Evolutionary conservation across 257 asterid species (phyloP).

Genomic region (Ligustrum vulgare): DNA sequence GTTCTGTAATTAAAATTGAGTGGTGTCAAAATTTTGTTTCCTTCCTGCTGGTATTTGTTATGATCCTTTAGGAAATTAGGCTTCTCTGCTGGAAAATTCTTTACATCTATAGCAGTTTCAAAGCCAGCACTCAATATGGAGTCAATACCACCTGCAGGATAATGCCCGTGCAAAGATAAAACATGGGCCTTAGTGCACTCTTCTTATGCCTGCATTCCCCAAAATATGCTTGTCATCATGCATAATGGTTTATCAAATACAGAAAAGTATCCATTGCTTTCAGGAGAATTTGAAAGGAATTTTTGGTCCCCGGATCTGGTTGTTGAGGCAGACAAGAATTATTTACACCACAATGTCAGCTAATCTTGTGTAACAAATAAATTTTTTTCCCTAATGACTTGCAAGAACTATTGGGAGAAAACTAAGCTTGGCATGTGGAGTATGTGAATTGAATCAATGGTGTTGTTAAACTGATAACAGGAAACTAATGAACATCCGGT

Average conservation of each 20-base stretch:
- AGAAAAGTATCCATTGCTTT: background rate
- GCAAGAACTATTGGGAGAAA: background rate
- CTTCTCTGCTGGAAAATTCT: background rate
- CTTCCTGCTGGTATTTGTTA: background rate
- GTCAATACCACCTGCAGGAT: background rate
- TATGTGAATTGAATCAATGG: background rate
- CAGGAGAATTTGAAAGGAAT: background rate
- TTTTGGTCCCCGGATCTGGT: background rate
- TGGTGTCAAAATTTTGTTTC: conserved; percentile 12
- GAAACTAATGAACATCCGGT: background rate
- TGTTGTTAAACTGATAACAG: background rate
- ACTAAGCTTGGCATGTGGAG: background rate
- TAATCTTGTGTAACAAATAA: background rate
- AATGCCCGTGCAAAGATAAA: background rate
- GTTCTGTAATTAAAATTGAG: conserved; percentile 15
- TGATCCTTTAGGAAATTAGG: background rate
- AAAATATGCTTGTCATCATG: background rate
- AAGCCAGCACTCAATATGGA: background rate
- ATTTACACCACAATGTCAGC: background rate
- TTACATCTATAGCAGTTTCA: background rate
- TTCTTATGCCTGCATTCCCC: background rate
- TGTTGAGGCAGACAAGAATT: background rate
- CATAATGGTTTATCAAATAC: background rate
- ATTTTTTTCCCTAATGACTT: background rate
- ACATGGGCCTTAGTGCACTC: background rate